Percentiles rank a stretch among this genome's conserved stretches.
phyloP scores from a whole-genome alignment of 2,329 filamentous ascomycete species.

The Fusarium drepaniforme region DNA sequence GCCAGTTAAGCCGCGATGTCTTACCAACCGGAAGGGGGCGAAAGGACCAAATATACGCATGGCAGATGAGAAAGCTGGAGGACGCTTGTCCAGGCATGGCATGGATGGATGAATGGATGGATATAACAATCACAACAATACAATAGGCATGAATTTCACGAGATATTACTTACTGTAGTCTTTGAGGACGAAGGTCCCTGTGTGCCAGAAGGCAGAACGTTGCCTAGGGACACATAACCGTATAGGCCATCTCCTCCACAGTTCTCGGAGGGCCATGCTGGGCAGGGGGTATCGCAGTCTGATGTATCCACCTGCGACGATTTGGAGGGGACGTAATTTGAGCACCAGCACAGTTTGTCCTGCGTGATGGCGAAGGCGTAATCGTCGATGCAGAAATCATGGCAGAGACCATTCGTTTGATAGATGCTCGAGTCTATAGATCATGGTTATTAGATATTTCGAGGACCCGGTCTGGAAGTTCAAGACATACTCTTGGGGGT shows the following conservation, averaged over 20 bases:
- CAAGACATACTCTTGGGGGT: slow-evolving; percentile 48
- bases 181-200: slow-evolving; percentile 42
- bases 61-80: slow-evolving; percentile 20
- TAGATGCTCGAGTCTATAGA: slow-evolving; percentile 64
- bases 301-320: slow-evolving; percentile 52
- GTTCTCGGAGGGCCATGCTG: slow-evolving; percentile 74
- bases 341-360: slow-evolving; percentile 78
- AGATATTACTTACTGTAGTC: slow-evolving; percentile 45
- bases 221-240: slow-evolving; percentile 72
- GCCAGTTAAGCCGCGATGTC: slow-evolving; percentile 46
- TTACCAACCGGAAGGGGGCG: slow-evolving; percentile 34
- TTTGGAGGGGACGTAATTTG: slow-evolving; percentile 71
- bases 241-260: slow-evolving; percentile 74
- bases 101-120: slow-evolving; percentile 7
- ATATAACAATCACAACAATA: slow-evolving; percentile 31
- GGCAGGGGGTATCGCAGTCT: slow-evolving; percentile 71
- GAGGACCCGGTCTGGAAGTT: background rate
- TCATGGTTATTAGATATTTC: background rate
- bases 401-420: slow-evolving; percentile 79
- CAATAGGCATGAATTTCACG: slow-evolving; percentile 27
- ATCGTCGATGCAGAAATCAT: slow-evolving; percentile 65
- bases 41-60: slow-evolving; percentile 18
- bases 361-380: slow-evolving; percentile 79
- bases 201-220: slow-evolving; percentile 68
- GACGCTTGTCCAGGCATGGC: slow-evolving; percentile 42